Evolutionary conservation across 257 asterid species (phyloP).

Genomic region (Dorcoceras hygrometricum): DNA sequence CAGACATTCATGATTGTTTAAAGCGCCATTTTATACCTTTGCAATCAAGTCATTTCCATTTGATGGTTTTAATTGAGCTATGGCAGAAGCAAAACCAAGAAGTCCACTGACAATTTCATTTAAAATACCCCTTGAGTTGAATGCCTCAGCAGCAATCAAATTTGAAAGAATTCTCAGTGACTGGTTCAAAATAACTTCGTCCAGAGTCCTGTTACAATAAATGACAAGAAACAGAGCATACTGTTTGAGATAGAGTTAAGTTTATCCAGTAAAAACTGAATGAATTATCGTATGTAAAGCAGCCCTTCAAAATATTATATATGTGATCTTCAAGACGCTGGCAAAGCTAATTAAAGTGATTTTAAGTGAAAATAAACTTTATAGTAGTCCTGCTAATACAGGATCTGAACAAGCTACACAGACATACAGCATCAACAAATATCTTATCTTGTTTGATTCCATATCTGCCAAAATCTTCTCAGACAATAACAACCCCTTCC

Average conservation of each 20-base stretch:
- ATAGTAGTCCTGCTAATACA: not conserved
- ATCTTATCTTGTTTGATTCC: not conserved
- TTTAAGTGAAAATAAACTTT: not conserved
- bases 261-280: slow-evolving; percentile 9
- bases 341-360: not conserved
- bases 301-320: slow-evolving; percentile 4
- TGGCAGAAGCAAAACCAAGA: slow-evolving; percentile 57
- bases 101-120: slow-evolving; percentile 69
- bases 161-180: slow-evolving; percentile 81
- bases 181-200: slow-evolving; percentile 58
- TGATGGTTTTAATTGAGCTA: slow-evolving; percentile 41
- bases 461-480: not conserved
- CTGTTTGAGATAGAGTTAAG: slow-evolving; percentile 1
- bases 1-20: slow-evolving; percentile 13
- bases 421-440: not conserved
- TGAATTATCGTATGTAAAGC: not conserved
- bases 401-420: not conserved
- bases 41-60: slow-evolving; percentile 75
- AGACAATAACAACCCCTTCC: not conserved
- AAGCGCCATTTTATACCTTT: slow-evolving; percentile 48
- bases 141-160: slow-evolving; percentile 74
- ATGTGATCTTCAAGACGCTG: slow-evolving; percentile 8
- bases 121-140: slow-evolving; percentile 60
- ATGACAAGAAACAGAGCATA: slow-evolving; percentile 15
- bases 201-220: slow-evolving; percentile 60